A percentile compares a stretch with the other conserved stretches of the same genome.
phyloP scores from a whole-genome alignment of 345 rosid genomes.

The Camelina hispida region DNA sequence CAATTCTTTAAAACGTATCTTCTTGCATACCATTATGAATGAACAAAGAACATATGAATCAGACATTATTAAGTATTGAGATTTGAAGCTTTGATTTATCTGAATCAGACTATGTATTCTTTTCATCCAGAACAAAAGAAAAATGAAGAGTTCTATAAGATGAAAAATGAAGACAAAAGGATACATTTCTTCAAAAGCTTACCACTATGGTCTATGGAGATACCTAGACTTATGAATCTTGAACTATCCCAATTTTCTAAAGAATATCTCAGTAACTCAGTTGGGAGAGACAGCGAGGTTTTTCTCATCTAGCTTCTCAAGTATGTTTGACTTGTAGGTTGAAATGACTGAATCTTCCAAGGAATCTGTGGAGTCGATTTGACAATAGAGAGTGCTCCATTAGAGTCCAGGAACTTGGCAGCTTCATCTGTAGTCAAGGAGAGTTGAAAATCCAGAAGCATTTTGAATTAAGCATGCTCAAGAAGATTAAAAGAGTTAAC shows the following conservation, averaged over 20 bases:
- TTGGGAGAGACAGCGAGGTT: conserved; percentile 42
- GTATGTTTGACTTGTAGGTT: conserved; percentile 59
- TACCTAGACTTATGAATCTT: background rate
- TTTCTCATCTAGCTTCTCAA: conserved; percentile 69
- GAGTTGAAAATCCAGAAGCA: conserved; percentile 6
- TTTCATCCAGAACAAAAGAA: conserved; percentile 7
- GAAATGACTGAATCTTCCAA: conserved; percentile 59
- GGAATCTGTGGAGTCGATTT: conserved; percentile 59
- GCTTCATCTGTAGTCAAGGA: conserved; percentile 68
- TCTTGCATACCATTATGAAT: background rate
- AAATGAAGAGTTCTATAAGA: conserved; percentile 14
- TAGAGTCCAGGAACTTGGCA: conserved; percentile 57
- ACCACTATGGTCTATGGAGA: background rate
- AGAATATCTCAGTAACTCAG: conserved; percentile 13
- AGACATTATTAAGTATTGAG: background rate
- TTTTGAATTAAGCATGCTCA: background rate
- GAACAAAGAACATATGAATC: background rate
- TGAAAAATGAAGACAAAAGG: conserved; percentile 12
- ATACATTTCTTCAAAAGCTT: conserved; percentile 6
- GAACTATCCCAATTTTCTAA: background rate
- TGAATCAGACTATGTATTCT: background rate
- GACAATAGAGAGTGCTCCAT: conserved; percentile 64
- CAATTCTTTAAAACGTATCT: conserved; percentile 6
- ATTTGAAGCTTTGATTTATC: conserved; percentile 12
- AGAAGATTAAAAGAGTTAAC: background rate